Base-by-base conservation (phyloP, 352 stramenopile genomes). In the Phytophthora agathidicida region DNA sequence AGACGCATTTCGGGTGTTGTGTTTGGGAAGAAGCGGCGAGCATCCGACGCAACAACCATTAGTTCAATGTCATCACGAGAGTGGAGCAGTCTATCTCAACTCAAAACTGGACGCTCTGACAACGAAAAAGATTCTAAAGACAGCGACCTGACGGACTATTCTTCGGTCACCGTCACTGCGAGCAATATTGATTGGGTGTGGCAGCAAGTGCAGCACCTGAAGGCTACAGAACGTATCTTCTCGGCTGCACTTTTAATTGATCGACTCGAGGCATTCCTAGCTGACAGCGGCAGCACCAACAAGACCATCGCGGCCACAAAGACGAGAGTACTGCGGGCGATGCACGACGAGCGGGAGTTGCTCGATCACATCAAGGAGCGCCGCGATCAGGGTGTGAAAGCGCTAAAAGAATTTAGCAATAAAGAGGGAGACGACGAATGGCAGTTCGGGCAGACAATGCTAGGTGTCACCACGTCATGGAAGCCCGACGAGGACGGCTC, bases 381-480 rank as follows among this genome's bases (percentile, higher is more conserved):
- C 5, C 73, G 71, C 14, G 52, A 72, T 26, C 57, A 77, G 37
- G 82, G 82, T 2, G 57, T 82, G 9, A 58, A 54, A 14, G 81
- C 83, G 1, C 46, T 94, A 3, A 78, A 81, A 23, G 85, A 94
- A 26, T 94, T 94, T 59, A 88, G 75, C 44, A 60, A 65, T 28
- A 78, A 85, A 46, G 72, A 86, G 27, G 71, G 76, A 5, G 74
- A 75, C 6, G 80, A 90, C 9, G 52, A 71, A 17, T 94, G 85
- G 85, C 73, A 86, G 28, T 90, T 92, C 58, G 85, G 72, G 0
- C 85, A 94, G 39, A 82, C 70, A 16, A 86, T 90, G 63, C 76
- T 91, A 50, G 85, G 83, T 1, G 80, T 94, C 0, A 88, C 83
- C 2, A 94, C 85, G 0, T 78, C 88, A 22, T 94, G 82, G 81